Percentiles rank a stretch among this genome's conserved stretches.
Evolutionary conservation across 345 rosid genomes (phyloP).

Genomic region (Bruguiera gymnorhiza): DNA sequence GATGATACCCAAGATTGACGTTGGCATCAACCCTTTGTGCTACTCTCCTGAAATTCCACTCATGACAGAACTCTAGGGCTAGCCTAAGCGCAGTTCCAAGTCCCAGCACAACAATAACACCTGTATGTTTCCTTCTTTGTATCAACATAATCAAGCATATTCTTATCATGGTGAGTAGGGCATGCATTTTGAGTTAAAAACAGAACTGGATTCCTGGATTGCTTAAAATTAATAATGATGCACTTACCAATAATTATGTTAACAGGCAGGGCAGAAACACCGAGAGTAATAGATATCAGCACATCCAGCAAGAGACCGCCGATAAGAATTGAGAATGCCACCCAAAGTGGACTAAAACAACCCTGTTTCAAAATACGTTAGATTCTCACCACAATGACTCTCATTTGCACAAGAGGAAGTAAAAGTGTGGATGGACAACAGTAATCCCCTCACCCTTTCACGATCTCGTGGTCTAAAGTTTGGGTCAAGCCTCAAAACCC

Average conservation of each 20-base stretch:
- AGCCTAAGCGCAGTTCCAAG: conserved; percentile 83
- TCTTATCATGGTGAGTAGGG: neutral
- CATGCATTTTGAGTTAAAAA: neutral
- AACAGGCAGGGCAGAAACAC: conserved; percentile 81
- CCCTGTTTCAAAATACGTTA: conserved; percentile 40
- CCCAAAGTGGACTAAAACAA: conserved; percentile 86
- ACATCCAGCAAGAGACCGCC: conserved; percentile 85
- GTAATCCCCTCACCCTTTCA: conserved; percentile 49
- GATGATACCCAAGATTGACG: conserved; percentile 51
- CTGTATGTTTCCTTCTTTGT: conserved; percentile 29
- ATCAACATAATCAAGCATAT: conserved; percentile 14
- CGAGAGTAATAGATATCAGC: conserved; percentile 78
- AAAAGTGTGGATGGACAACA: conserved; percentile 7
- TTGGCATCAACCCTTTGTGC: conserved; percentile 63
- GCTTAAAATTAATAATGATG: neutral
- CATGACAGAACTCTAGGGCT: conserved; percentile 74
- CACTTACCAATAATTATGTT: conserved; percentile 80
- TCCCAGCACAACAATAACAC: conserved; percentile 90
- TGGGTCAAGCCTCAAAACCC: conserved; percentile 84
- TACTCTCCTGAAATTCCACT: conserved; percentile 77
- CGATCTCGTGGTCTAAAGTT: conserved; percentile 53
- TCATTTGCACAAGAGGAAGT: conserved; percentile 6
- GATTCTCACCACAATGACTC: conserved; percentile 3
- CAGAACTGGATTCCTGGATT: neutral
- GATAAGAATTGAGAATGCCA: conserved; percentile 81